Evolutionary conservation across 2,329 filamentous ascomycete genomes (phyloP).

Genomic region (Aspergillus sergii): DNA sequence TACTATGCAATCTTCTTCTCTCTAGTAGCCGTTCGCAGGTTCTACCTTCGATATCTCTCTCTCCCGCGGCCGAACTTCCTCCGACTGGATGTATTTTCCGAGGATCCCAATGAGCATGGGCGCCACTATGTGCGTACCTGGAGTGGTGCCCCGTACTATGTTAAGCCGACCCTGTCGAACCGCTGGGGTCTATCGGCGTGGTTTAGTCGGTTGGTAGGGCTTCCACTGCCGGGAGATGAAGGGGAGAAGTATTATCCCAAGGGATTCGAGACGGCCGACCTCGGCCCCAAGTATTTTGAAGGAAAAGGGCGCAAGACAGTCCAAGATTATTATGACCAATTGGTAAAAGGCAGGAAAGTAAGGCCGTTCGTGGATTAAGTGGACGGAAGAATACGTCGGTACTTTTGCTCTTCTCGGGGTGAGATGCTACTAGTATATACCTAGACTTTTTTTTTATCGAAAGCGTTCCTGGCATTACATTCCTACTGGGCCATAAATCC

Average conservation of each 20-base stretch:
- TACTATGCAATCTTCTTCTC: slow-evolving; percentile 43
- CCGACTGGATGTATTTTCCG: slow-evolving; percentile 44
- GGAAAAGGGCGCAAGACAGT: slow-evolving; percentile 50
- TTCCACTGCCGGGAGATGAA: slow-evolving; percentile 52
- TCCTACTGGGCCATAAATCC: not conserved
- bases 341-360: slow-evolving; percentile 35
- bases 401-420: not conserved
- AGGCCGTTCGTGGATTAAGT: slow-evolving; percentile 4
- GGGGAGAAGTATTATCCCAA: slow-evolving; percentile 50
- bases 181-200: slow-evolving; percentile 63
- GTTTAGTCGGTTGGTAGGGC: slow-evolving; percentile 48
- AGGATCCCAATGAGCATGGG: slow-evolving; percentile 57
- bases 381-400: not conserved
- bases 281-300: slow-evolving; percentile 61
- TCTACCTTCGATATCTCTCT: slow-evolving; percentile 59
- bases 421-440: too few relatives aligned
- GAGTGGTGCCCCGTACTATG: slow-evolving; percentile 67
- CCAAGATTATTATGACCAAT: slow-evolving; percentile 41
- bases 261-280: slow-evolving; percentile 56
- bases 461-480: not conserved
- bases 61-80: slow-evolving; percentile 58
- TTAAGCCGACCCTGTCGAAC: slow-evolving; percentile 60
- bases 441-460: not conserved
- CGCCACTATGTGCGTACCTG: slow-evolving; percentile 56
- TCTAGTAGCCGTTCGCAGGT: slow-evolving; percentile 55